Percentiles rank a stretch among this genome's conserved stretches.
phyloP scores from a whole-genome alignment of 768 basidiomycete genomes.

The Auriscalpium microsporum region DNA sequence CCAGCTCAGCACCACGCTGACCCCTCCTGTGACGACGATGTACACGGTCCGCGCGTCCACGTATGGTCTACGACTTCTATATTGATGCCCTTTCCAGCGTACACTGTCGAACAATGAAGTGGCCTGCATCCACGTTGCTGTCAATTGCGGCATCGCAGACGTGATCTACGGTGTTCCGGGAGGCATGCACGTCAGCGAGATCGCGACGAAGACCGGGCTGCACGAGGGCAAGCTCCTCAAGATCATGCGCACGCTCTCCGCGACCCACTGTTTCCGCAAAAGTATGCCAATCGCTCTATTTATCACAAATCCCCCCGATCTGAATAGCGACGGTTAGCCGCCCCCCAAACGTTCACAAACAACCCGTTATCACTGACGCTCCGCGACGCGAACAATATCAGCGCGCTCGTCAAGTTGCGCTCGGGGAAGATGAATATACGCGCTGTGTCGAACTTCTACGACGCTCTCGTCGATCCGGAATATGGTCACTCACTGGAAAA shows the following conservation, averaged over 20 bases:
- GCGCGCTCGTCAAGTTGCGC: not conserved
- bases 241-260: slow-evolving; percentile 23
- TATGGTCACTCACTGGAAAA: slow-evolving; percentile 19
- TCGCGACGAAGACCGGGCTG: slow-evolving; percentile 18
- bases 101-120: slow-evolving; percentile 16
- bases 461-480: slow-evolving; percentile 19
- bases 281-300: slow-evolving; percentile 6
- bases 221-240: slow-evolving; percentile 23
- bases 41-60: not conserved
- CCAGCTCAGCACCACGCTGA: not conserved
- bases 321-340: not conserved
- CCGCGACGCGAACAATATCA: slow-evolving; percentile 2
- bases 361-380: slow-evolving; percentile 26
- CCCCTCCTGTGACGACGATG: not conserved
- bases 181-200: slow-evolving; percentile 22
- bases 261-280: slow-evolving; percentile 25
- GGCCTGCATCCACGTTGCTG: slow-evolving; percentile 20
- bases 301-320: too few species aligned
- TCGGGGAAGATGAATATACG: not conserved
- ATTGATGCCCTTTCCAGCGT: not conserved
- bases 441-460: slow-evolving; percentile 13
- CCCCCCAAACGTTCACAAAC: slow-evolving; percentile 23
- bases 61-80: not conserved
- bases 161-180: slow-evolving; percentile 17
- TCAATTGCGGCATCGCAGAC: slow-evolving; percentile 22